Evolutionary conservation across 2,329 filamentous ascomycete genomes (phyloP), one percentile per base, ranked within the genome.

Genomic region (Aureobasidium leucospermi): DNA sequence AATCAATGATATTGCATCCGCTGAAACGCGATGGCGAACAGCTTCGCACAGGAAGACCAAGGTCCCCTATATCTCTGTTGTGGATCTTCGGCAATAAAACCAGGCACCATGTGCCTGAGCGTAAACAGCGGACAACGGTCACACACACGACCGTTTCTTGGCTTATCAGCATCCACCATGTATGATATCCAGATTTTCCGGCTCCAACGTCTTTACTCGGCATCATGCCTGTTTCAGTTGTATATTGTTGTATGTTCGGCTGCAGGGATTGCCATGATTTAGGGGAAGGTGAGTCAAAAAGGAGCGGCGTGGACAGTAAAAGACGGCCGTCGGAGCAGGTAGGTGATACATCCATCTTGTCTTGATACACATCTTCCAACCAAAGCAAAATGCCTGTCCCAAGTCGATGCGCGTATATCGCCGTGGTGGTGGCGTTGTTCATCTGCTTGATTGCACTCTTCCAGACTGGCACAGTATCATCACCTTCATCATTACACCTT

Each of bases 111-210:
- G 48, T 52, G 48, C 48, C 13, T 41, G 48, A 36, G 34, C 34
- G 16, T 51, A 16, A 19, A 28, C 28, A 51, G 2, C 34, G 10
- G 31, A 29, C 19, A 52, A 52, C 48, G 48, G 48, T 36, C 28
- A 52, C n/a, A 23, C 36, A 41, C 48, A 52, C 34, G 4, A 52
- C 48, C 48, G 48, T 52, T 52, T 52, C 48, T 52, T 52, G 48
- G 48, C 48, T 52, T 36, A 52, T 52, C 48, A 52, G 48, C 29
- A 52, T 52, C 36, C 48, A 31, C 48, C 23, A 29, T 16, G 19
- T 29, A 16, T 41, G 36, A 31, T 52, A 41, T 41, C 19, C 48
- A 52, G 36, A 52, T 52, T 52, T 9, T 39, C 36, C 19, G 36
- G 15, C 36, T n/a, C 34, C 38, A 52, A 41, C 48, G 48, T 52